These are phyloP conservation scores for Rhizoclosmatium sp. DNA, from an alignment of 192 early-diverging fungal genomes.

Conservation along the genomic window DNA sequence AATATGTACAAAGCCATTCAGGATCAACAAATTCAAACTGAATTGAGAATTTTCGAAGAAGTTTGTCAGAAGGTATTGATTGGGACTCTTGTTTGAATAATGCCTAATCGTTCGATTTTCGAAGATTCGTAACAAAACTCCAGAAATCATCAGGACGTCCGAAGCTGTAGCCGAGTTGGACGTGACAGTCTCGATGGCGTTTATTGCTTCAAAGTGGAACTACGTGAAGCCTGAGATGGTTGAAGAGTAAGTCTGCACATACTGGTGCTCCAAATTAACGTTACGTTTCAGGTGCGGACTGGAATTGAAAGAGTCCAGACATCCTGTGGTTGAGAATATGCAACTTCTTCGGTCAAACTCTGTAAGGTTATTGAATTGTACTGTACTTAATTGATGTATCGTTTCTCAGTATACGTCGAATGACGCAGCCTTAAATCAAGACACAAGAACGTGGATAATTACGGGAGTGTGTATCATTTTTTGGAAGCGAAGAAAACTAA, in stretches of 20 bases:
- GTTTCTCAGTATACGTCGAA: slow-evolving; percentile 27
- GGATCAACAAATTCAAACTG: slow-evolving; percentile 22
- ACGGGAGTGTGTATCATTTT: slow-evolving; percentile 34
- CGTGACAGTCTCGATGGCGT: slow-evolving; percentile 53
- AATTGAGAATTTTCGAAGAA: slow-evolving; percentile 42
- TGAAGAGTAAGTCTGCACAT: slow-evolving; percentile 45
- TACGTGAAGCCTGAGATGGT: slow-evolving; percentile 69
- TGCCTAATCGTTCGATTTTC: not conserved
- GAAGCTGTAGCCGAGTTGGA: slow-evolving; percentile 58
- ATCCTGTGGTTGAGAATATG: slow-evolving; percentile 75
- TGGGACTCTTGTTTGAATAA: not conserved
- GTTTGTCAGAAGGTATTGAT: slow-evolving; percentile 43
- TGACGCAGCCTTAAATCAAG: slow-evolving; percentile 11
- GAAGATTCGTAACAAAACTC: slow-evolving; percentile 15
- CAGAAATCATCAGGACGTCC: slow-evolving; percentile 33
- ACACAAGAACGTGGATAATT: slow-evolving; percentile 29
- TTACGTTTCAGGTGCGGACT: slow-evolving; percentile 5
- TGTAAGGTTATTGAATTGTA: slow-evolving; percentile 28
- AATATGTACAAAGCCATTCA: slow-evolving; percentile 9
- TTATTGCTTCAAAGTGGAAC: slow-evolving; percentile 58
- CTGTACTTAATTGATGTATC: not conserved
- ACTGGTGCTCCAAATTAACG: not conserved
- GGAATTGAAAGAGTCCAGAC: slow-evolving; percentile 69
- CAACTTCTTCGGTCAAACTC: slow-evolving; percentile 38
- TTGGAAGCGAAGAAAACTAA: not conserved